Conservation (phyloP, 169 alveolate species). For the Plasmodium berghei region DNA sequence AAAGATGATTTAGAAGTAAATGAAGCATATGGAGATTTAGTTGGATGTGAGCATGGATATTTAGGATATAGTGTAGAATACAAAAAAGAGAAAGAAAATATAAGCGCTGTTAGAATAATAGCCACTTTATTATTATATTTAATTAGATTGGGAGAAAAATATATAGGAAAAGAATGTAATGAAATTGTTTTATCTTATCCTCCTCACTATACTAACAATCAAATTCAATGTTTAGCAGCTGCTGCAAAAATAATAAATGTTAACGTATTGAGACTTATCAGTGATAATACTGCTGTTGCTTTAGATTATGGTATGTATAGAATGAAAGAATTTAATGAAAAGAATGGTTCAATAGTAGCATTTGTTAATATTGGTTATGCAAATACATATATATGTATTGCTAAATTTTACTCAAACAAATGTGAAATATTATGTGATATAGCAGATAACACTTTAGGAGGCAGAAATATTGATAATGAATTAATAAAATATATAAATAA, state of each 20-base stretch:
- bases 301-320: conserved; percentile 98
- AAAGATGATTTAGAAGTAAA: conserved; percentile 70
- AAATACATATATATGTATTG: conserved; percentile 92
- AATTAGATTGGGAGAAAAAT: conserved; percentile 88
- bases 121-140: conserved; percentile 89
- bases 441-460: conserved; percentile 96
- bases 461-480: conserved; percentile 94
- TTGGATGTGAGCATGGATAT: conserved; percentile 84
- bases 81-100: conserved; percentile 84
- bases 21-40: conserved; percentile 80
- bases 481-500: conserved; percentile 92
- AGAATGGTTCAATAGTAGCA: conserved; percentile 93
- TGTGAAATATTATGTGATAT: conserved; percentile 92
- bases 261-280: conserved; percentile 92
- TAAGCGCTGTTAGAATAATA: conserved; percentile 91
- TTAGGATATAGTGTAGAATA: conserved; percentile 85
- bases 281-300: conserved; percentile 97
- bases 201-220: conserved; percentile 91
- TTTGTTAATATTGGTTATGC: conserved; percentile 96
- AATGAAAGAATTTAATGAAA: conserved; percentile 92
- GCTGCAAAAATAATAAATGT: conserved; percentile 95
- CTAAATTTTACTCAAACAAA: conserved; percentile 91
- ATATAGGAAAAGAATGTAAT: conserved; percentile 82
- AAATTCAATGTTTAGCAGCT: conserved; percentile 94
- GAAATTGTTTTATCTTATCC: conserved; percentile 93